Base-by-base conservation (phyloP, 768 basidiomycete genomes). In the Xanthoconium stramineum region DNA sequence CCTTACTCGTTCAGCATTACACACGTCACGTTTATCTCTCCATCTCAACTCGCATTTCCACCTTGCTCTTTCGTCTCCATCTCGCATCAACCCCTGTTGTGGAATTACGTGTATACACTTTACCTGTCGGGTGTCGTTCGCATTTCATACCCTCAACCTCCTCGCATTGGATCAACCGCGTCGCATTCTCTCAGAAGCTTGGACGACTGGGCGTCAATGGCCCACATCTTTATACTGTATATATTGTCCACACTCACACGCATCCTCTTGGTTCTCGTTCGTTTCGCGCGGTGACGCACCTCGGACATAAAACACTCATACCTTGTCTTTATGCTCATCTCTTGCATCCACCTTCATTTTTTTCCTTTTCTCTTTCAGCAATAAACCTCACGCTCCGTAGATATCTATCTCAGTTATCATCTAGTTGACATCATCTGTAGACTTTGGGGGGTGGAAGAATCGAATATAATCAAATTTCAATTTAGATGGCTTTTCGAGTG, bases 41-140 rank as follows among this genome's bases (percentile, higher is more conserved):
- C 50, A 15, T 52, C 48, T 30, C 11, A 46, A 32, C 60, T 45
- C 17, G 36, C 53, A 49, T 61, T 46, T 43, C 50, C 50, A 47
- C 42, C 30, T 52, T 45, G 24, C 58, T 56, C 33, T 53, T 67
- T 52, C 57, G 49, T 57, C 52, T 61, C 55, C 24, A 35, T 53
- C 62, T 43, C 37, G 63, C 58, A 63, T 63, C 61, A 50, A 59
- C 51, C 53, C 51, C 43, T 66, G 68, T 69, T 69, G 68, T 69
- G 69, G 69, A 67, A 69, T 63, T 69, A 71, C 55, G 59, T 69
- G 70, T 69, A 70, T 55, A 69, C 67, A 68, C 55, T 57, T 59
- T 13, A 49, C 43, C 58, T 36, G n/a, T 54, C 43, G 52, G 58
- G 61, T 45, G 52, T 55, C 64, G 43, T 61, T 57, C 35, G 53